phyloP scores from a whole-genome alignment of 1,284 basidiomycete species.

The Volvariella volvacea region DNA sequence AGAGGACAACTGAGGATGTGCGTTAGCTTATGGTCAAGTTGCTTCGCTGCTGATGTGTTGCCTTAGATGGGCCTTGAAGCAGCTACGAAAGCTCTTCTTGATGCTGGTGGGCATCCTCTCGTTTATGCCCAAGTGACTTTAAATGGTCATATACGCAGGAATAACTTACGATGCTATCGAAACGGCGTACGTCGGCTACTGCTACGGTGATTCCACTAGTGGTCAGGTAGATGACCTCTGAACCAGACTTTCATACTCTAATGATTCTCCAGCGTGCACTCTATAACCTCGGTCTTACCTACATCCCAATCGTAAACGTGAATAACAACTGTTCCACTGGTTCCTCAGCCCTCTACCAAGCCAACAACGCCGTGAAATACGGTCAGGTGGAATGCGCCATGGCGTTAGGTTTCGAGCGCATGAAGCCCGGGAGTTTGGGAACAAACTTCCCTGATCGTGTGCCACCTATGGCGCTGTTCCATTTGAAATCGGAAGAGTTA shows the following conservation, averaged over 20 bases:
- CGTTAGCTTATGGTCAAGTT: conserved; percentile 13
- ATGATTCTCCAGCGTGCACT: conserved; percentile 68
- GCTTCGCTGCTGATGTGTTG: conserved; percentile 4
- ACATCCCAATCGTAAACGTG: conserved; percentile 82
- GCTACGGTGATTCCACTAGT: conserved; percentile 74
- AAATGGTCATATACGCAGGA: conserved; percentile 28
- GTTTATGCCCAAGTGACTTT: neutral
- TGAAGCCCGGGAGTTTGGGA: conserved; percentile 73
- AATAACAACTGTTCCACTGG: conserved; percentile 85
- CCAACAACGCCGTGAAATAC: conserved; percentile 61
- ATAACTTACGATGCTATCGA: conserved; percentile 78
- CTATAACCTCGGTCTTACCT: conserved; percentile 83
- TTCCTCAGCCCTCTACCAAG: conserved; percentile 67
- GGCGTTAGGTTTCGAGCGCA: conserved; percentile 84
- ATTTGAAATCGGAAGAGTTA: conserved; percentile 38
- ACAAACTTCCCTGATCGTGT: conserved; percentile 68
- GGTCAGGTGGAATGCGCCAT: conserved; percentile 73
- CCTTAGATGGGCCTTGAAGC: conserved; percentile 75
- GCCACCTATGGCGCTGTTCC: conserved; percentile 48
- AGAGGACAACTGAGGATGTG: conserved; percentile 62
- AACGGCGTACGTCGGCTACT: conserved; percentile 75
- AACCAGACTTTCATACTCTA: neutral
- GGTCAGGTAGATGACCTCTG: conserved; percentile 60
- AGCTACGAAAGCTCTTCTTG: conserved; percentile 77
- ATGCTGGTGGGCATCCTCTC: conserved; percentile 74